Evolutionary conservation across 106 monocot genomes (phyloP).

Genomic region (Ottelia alismoides): DNA sequence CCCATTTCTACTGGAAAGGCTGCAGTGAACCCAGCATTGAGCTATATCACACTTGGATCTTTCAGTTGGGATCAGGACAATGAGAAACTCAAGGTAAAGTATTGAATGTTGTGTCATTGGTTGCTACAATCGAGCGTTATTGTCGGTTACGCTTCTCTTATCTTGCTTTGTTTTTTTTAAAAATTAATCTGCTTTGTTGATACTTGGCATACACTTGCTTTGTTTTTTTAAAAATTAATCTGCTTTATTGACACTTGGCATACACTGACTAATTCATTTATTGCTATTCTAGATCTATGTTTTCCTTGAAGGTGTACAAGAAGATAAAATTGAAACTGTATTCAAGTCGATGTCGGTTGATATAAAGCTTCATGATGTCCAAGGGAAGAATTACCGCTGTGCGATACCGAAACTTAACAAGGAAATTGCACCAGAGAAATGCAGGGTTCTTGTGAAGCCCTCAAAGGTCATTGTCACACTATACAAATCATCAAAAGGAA

Average conservation of each 20-base stretch:
- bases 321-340: constrained; percentile 33
- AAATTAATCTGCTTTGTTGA: neutral
- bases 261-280: too few relatives aligned
- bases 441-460: constrained; percentile 49
- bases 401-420: constrained; percentile 65
- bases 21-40: constrained; percentile 7
- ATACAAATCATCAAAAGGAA: constrained; percentile 52
- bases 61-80: constrained; percentile 97
- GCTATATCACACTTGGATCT: constrained; percentile 52
- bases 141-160: neutral
- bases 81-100: constrained; percentile 71
- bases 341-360: constrained; percentile 48
- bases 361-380: constrained; percentile 54
- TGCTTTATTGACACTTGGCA: neutral
- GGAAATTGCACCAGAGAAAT: constrained; percentile 55
- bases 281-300: constrained; percentile 57
- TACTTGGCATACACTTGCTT: too few relatives aligned
- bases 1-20: constrained; percentile 1
- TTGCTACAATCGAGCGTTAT: neutral
- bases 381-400: constrained; percentile 58
- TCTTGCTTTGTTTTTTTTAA: neutral
- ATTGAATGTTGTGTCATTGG: neutral
- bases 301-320: constrained; percentile 45
- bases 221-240: too few relatives aligned
- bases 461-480: constrained; percentile 50